Evolutionary conservation across 768 basidiomycete species (phyloP).

Genomic region (Collybiopsis luxurians): DNA sequence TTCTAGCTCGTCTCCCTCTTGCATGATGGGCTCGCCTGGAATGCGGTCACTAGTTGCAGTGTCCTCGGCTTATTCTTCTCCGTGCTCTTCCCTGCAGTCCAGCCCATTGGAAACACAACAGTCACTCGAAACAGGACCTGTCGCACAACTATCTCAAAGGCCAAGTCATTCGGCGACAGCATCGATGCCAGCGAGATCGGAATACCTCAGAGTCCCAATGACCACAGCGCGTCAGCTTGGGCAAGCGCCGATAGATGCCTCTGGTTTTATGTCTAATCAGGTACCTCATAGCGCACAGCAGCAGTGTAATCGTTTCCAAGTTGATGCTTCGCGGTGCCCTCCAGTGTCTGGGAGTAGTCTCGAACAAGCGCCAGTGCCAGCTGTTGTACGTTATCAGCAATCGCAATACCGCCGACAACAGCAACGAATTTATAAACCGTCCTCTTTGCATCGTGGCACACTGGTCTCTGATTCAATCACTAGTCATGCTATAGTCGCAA

Average conservation of each 20-base stretch:
- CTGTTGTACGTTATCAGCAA: background rate
- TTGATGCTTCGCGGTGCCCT: background rate
- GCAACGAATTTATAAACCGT: background rate
- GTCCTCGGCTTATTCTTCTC: background rate
- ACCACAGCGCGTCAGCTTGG: too few relatives aligned
- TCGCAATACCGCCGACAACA: background rate
- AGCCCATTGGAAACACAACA: background rate
- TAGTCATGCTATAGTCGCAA: background rate
- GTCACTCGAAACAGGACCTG: background rate
- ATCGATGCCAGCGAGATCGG: too few relatives aligned
- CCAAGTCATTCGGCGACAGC: background rate
- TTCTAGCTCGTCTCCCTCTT: constrained; percentile 30
- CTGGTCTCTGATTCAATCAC: too few relatives aligned
- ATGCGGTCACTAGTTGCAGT: background rate
- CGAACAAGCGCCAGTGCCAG: background rate
- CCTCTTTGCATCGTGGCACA: background rate
- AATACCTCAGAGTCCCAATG: too few relatives aligned
- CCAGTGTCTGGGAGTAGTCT: background rate
- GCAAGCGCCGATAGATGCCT: too few relatives aligned
- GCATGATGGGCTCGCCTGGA: background rate
- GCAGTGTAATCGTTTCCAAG: background rate
- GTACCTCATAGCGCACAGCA: background rate
- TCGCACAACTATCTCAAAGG: background rate
- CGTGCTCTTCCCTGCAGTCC: background rate
- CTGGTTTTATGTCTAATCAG: too few relatives aligned